Base-by-base conservation (phyloP, 2,329 filamentous ascomycete genomes). In the Cladophialophora yegresii region DNA sequence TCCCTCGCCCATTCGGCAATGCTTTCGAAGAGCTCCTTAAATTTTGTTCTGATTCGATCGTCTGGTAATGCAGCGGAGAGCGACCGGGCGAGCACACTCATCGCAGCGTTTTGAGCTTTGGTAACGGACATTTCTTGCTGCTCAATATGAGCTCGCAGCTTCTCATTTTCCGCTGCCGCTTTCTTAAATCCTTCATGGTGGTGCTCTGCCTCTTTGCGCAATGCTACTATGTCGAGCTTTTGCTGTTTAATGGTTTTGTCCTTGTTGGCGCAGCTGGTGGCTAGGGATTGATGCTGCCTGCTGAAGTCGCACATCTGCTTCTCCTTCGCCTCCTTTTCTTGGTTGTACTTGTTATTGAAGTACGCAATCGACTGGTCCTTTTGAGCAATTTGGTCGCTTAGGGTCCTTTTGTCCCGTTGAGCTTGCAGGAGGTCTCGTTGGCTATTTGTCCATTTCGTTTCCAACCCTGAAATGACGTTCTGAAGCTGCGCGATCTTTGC, bases 1-100 rank as follows among this genome's bases (percentile, higher is more conserved):
- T 51, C 47, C 23, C 47, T 51, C 47, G 47, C 47, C 47, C 47
- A 51, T 20, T 51, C 47, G 47, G 47, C 47, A 51, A 51, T 51
- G 47, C 47, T 22, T 26, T 51, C 47, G 23, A 51, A 51, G 22
- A 51, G 47, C 47, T 51, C 47, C 23, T 26, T 22, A 20, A 51
- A 51, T 5, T n/a, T 22, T 23, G 47, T 22, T 51, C 47, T 51
- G 47, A 51, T 12, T 51, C 47, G 47, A 51, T 51, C 47, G 47
- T 51, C 47, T 7, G 47, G 47, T 3, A 51, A n/a, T 26, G 16
- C n/a, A 26, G 47, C 47, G 23, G 47, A 51, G 47, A 51, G 47
- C 47, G 47, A 51, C 23, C n/a, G n/a, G n/a, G 47, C 9, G 23
- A 51, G n/a, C 23, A 51, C 47, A 51, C 23, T 51, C 47, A 51